Evolutionary conservation across 2,329 filamentous ascomycete genomes (phyloP).

Genomic region (Tolypocladium pustulatum): DNA sequence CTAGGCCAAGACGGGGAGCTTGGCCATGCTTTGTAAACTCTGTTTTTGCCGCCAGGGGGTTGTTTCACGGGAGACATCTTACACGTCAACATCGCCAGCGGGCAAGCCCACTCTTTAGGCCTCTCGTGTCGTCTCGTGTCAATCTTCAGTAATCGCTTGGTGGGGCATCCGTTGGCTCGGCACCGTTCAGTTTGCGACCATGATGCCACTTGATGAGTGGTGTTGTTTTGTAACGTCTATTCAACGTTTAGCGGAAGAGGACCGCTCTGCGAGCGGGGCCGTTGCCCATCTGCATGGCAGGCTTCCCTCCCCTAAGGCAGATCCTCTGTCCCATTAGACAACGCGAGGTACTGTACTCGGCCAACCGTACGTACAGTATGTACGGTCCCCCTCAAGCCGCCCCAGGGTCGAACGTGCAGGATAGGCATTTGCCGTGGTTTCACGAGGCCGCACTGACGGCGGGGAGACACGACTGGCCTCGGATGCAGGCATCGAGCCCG

Average conservation of each 20-base stretch:
- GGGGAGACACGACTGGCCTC: too few relatives aligned
- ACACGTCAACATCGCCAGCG: background rate
- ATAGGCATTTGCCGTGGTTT: background rate
- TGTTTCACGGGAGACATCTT: background rate
- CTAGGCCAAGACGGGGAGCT: background rate
- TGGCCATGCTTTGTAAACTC: background rate
- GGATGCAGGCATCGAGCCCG: too few relatives aligned
- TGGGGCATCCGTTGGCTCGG: background rate
- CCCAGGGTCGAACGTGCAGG: background rate
- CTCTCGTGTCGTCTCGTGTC: background rate
- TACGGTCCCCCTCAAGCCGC: too few relatives aligned
- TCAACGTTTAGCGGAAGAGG: background rate
- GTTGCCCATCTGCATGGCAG: background rate
- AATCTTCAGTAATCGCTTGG: background rate
- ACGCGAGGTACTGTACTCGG: too few relatives aligned
- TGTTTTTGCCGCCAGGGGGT: background rate
- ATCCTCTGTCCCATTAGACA: too few relatives aligned
- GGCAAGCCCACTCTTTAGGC: background rate
- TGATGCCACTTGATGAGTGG: background rate
- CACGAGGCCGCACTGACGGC: background rate
- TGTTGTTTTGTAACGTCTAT: background rate
- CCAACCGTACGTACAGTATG: too few relatives aligned
- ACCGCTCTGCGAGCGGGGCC: too few relatives aligned
- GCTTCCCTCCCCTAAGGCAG: too few relatives aligned
- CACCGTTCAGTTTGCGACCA: background rate